These are phyloP conservation scores for Syzygium oleosum DNA, from an alignment of 345 rosid species.

Conservation along the genomic window DNA sequence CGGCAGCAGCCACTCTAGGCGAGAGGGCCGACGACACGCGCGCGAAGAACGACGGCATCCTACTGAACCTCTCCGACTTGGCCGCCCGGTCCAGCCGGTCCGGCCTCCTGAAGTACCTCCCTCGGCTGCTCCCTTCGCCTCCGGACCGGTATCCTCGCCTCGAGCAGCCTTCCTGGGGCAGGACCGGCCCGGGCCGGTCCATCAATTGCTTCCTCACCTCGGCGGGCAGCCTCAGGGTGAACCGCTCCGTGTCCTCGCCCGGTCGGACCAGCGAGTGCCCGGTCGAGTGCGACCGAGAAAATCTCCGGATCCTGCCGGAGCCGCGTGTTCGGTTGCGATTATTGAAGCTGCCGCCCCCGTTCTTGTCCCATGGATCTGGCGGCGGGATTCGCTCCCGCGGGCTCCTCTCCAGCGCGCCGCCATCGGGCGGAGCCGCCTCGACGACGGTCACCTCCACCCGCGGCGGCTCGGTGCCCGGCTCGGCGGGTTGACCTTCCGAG, in stretches of 20 bases:
- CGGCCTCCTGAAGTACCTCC: slow-evolving; percentile 20
- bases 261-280: not conserved
- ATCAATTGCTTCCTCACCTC: slow-evolving; percentile 27
- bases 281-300: not conserved
- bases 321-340: not conserved
- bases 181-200: slow-evolving; percentile 39
- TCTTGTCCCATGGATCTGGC: slow-evolving; percentile 49
- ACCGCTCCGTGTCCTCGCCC: not conserved
- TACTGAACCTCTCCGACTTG: slow-evolving; percentile 39
- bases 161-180: slow-evolving; percentile 37
- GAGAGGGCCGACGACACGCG: slow-evolving; percentile 5
- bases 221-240: not conserved
- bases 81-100: slow-evolving; percentile 14
- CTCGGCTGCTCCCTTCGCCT: slow-evolving; percentile 27
- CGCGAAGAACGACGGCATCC: slow-evolving; percentile 3
- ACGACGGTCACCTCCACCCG: slow-evolving; percentile 1
- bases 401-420: slow-evolving; percentile 71
- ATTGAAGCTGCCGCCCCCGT: not conserved
- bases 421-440: slow-evolving; percentile 25
- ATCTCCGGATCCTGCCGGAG: not conserved
- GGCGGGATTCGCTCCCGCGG: slow-evolving; percentile 73
- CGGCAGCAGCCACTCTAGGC: slow-evolving; percentile 19
- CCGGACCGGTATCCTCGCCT: slow-evolving; percentile 30
- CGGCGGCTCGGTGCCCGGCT: slow-evolving; percentile 4
- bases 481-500: not conserved